Evolutionary conservation across 306 rosid species (phyloP).

Genomic region (Vigna hirtella): DNA sequence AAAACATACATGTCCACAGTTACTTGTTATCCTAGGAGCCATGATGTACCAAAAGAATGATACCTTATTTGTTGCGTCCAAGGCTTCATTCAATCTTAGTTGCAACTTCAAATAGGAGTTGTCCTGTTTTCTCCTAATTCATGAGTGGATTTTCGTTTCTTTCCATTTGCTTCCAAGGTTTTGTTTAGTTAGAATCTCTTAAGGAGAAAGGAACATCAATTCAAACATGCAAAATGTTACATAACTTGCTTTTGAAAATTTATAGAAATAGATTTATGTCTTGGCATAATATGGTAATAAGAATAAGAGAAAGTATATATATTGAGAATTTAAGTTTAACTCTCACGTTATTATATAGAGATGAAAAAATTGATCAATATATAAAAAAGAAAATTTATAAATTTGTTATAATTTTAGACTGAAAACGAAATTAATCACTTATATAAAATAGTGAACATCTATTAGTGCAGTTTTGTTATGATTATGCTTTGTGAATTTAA

Average conservation of each 20-base stretch:
- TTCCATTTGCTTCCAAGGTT: conserved; percentile 34
- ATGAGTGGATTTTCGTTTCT: conserved; percentile 36
- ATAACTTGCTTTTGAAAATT: neutral
- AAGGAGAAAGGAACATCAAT: neutral
- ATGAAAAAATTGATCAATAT: too few species aligned
- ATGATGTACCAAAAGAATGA: conserved; percentile 31
- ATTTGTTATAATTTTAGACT: too few species aligned
- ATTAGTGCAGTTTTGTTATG: neutral
- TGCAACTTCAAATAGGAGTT: conserved; percentile 31
- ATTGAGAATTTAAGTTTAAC: neutral
- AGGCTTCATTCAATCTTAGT: conserved; percentile 43
- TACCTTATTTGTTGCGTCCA: conserved; percentile 39
- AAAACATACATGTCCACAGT: conserved; percentile 13
- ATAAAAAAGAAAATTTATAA: too few species aligned
- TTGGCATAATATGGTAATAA: too few species aligned
- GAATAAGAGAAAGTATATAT: too few species aligned
- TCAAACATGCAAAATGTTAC: neutral
- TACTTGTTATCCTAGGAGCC: conserved; percentile 35
- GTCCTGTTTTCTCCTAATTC: conserved; percentile 33
- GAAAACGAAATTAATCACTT: too few species aligned
- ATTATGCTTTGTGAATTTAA: conserved; percentile 8
- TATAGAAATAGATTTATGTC: neutral
- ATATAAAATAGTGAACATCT: neutral
- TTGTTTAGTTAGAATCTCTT: conserved; percentile 3
- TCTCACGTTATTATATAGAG: too few species aligned